Evolutionary conservation across 1,284 basidiomycete genomes (phyloP), one percentile per base, ranked within the genome.

Genomic region (Pseudozyma tsukubaensis): DNA sequence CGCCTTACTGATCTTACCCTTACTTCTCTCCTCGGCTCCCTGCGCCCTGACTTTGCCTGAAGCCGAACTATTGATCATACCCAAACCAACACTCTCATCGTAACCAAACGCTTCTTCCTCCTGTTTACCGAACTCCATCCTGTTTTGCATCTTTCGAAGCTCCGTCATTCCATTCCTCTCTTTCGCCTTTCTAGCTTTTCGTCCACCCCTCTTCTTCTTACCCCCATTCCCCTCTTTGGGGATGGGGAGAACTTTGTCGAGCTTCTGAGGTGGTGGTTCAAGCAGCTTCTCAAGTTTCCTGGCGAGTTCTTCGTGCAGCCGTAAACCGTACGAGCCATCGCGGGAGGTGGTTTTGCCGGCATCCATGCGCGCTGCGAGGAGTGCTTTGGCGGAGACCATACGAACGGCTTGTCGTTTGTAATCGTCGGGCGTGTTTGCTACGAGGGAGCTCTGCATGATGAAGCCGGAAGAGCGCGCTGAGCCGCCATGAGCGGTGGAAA

Each of bases 101-200:
- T 94, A 97, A 19, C 94, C 93, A 40, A 94, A 94, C 21, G 94
- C 92, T 85, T 99, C 97, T 81, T 96, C 92, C 85, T 99, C 97
- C 2, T 91, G 92, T 86, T 96, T 92, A 58, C 97, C 97, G 80
- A 99, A 99, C 72, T 89, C 91, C 91, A 99, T 92, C 50, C 97
- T 90, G 85, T 99, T 99, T 86, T 97, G 94, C 78, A 97, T 88
- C 86, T 99, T 99, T 73, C 94, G 91, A 50, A 99, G 87, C 86
- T 99, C 97, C 3, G 97, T 98, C 86, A 94, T 92, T 4, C 94
- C 95, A 82, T 96, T 94, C 6, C 93, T 92, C 86, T 99, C 97
- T 84, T 99, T 99, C 21, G 94, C 92, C 85, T 97, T 97, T 50
- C 97, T 90, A 1, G 96, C 97, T 11, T 94, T 89, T 86, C 94